phyloP scores from a whole-genome alignment of 2,329 filamentous ascomycete species.

The Fusarium mexicanum region DNA sequence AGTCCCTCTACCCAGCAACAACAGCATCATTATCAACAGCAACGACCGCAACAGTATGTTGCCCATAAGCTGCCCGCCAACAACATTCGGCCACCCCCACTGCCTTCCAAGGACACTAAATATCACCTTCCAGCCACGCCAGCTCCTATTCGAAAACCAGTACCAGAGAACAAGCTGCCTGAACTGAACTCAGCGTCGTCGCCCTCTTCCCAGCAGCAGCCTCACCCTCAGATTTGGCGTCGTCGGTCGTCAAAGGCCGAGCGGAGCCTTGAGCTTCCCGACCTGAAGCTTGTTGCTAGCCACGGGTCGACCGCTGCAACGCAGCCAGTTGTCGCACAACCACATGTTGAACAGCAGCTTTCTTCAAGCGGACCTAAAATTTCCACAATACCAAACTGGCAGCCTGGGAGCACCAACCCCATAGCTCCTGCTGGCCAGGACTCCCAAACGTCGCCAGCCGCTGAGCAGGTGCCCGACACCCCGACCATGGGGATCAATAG shows the following conservation, averaged over 20 bases:
- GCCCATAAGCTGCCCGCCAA: conserved; percentile 21
- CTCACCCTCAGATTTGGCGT: conserved; percentile 56
- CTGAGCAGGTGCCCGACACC: conserved; percentile 27
- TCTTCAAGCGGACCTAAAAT: conserved; percentile 28
- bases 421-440: conserved; percentile 22
- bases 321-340: conserved; percentile 20
- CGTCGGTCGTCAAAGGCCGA: conserved; percentile 62
- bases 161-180: conserved; percentile 18
- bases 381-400: conserved; percentile 29
- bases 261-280: conserved; percentile 56
- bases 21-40: conserved; percentile 25
- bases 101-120: conserved; percentile 43
- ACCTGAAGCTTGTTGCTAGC: conserved; percentile 59
- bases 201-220: conserved; percentile 38
- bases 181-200: conserved; percentile 38
- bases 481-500: conserved; percentile 47
- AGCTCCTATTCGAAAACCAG: conserved; percentile 26
- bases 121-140: conserved; percentile 36
- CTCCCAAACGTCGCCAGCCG: conserved; percentile 11
- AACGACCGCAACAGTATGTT: conserved; percentile 37
- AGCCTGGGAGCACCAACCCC: conserved; percentile 16
- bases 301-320: conserved; percentile 60
- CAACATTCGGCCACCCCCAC: conserved; percentile 31
- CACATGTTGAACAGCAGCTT: conserved; percentile 30
- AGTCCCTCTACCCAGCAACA: conserved; percentile 34